Conservation (phyloP, 441 rosid genomes). For the Sinapis alba region DNA sequence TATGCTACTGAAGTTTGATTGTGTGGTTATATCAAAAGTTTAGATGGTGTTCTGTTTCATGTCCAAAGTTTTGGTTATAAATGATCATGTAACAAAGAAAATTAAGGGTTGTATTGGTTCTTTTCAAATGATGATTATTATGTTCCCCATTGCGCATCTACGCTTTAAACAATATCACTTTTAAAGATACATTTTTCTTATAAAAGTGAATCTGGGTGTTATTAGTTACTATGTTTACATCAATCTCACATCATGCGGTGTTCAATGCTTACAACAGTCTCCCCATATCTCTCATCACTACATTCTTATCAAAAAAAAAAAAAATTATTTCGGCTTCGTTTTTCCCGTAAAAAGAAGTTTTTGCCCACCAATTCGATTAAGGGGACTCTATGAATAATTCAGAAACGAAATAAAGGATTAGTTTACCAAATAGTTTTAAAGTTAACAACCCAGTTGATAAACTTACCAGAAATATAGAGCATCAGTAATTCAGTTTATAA, state of each 20-base stretch:
- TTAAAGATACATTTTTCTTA: not conserved
- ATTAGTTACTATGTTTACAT: conserved; percentile 37
- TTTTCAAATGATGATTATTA: conserved; percentile 29
- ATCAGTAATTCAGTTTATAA: not conserved
- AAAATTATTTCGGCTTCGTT: not conserved
- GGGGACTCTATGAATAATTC: not conserved
- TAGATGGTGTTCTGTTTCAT: not conserved
- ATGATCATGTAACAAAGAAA: not conserved
- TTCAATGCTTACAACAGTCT: conserved; percentile 25
- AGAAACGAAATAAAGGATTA: conserved; percentile 1
- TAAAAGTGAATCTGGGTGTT: conserved; percentile 34
- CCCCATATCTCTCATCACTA: conserved; percentile 16
- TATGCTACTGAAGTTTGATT: not conserved
- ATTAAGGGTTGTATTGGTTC: not conserved
- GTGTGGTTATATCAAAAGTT: not conserved
- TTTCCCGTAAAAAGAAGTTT: not conserved
- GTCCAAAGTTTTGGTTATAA: not conserved
- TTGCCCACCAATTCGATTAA: conserved; percentile 4
- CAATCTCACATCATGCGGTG: conserved; percentile 34
- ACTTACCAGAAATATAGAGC: not conserved
- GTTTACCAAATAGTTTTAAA: not conserved
- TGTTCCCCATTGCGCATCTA: conserved; percentile 22
- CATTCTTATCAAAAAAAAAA: not conserved
- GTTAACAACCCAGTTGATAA: not conserved
- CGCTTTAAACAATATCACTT: not conserved